A percentile compares a stretch with the other conserved stretches of the same genome.
phyloP scores from a whole-genome alignment of 108 stramenopile genomes.

The Asterionellopsis glacialis region DNA sequence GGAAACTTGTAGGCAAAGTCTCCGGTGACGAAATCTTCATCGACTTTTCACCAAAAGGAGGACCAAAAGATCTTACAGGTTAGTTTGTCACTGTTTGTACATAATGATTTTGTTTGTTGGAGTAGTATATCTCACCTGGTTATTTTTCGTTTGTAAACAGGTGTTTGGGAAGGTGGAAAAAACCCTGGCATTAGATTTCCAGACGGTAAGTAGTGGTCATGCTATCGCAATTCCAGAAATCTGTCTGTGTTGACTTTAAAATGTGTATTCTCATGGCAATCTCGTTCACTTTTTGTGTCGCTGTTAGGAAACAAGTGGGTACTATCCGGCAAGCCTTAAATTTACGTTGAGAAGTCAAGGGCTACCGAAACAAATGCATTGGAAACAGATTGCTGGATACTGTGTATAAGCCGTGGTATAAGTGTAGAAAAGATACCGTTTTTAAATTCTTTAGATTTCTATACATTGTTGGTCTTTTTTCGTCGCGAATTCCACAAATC shows the following conservation, averaged over 20 bases:
- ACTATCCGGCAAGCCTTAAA: too few relatives aligned
- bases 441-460: background rate
- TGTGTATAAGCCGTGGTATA: too few relatives aligned
- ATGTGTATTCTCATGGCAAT: background rate
- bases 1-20: constrained; percentile 22
- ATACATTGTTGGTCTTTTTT: constrained; percentile 11
- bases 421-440: background rate
- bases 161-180: constrained; percentile 8
- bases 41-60: constrained; percentile 63
- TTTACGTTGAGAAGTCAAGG: background rate
- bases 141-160: background rate
- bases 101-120: too few relatives aligned
- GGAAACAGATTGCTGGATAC: background rate
- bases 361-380: background rate
- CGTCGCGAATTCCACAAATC: constrained; percentile 68
- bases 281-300: background rate
- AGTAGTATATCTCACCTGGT: too few relatives aligned
- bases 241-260: background rate
- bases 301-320: constrained; percentile 24
- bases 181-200: constrained; percentile 14
- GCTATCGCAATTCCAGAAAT: background rate
- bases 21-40: constrained; percentile 32
- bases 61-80: constrained; percentile 42
- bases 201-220: constrained; percentile 12
- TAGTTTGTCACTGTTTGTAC: constrained; percentile 18